Evolutionary conservation across 192 early-diverging fungal species (phyloP).

Genomic region (Coemansia sp.): DNA sequence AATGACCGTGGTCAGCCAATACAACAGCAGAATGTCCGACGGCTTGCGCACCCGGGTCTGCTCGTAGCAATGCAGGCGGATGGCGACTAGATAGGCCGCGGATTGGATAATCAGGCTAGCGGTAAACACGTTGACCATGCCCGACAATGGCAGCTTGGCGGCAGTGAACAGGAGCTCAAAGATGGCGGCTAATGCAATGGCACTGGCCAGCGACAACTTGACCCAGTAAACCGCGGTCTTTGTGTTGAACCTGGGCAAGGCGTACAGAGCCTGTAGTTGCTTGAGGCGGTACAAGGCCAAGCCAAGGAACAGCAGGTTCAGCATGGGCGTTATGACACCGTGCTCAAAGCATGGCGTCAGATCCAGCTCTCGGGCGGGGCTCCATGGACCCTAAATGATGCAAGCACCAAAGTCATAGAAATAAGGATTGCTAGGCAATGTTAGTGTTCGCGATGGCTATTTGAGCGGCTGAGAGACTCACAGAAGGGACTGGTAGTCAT

Average conservation of each 20-base stretch:
- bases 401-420: not conserved
- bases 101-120: slow-evolving; percentile 9
- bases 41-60: slow-evolving; percentile 11
- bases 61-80: slow-evolving; percentile 20
- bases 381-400: slow-evolving; percentile 28
- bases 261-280: not conserved
- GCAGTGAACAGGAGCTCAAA: slow-evolving; percentile 6
- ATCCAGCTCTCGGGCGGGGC: slow-evolving; percentile 14
- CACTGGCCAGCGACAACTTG: slow-evolving; percentile 13
- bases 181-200: not conserved
- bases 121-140: slow-evolving; percentile 8
- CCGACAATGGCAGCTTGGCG: not conserved
- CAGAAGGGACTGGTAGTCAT: too few relatives aligned
- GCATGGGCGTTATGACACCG: slow-evolving; percentile 8
- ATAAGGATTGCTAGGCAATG: not conserved
- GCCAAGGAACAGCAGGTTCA: slow-evolving; percentile 13
- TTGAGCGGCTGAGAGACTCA: too few relatives aligned
- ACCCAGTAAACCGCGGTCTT: slow-evolving; percentile 15
- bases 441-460: too few relatives aligned
- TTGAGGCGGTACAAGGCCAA: slow-evolving; percentile 7
- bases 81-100: slow-evolving; percentile 1
- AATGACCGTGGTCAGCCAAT: slow-evolving; percentile 13
- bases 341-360: slow-evolving; percentile 38
- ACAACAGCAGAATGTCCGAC: slow-evolving; percentile 26
- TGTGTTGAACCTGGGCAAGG: not conserved